Conservation (phyloP, 371 early-diverging fungal genomes). For the Umbelopsis sp. region DNA sequence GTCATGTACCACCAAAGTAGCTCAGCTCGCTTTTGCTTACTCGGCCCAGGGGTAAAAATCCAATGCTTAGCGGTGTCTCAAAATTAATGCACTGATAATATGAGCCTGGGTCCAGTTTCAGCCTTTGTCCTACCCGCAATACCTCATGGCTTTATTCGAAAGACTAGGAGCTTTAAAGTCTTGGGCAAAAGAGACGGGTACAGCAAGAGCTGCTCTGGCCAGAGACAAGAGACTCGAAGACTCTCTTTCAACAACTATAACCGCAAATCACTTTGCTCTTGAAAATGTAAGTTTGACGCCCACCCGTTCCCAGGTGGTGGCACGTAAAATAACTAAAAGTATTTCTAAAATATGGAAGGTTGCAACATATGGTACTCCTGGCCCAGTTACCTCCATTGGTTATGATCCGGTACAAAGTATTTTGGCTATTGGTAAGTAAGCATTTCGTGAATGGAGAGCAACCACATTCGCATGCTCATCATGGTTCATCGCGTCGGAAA, state of each 20-base stretch:
- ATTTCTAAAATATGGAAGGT: conserved; percentile 35
- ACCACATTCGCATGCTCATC: not conserved
- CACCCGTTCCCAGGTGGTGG: not conserved
- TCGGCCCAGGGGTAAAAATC: no score
- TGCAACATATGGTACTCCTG: conserved; percentile 55
- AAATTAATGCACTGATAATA: not conserved
- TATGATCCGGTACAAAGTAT: conserved; percentile 60
- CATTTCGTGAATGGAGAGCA: not conserved
- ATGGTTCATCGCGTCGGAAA: not conserved
- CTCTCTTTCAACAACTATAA: conserved; percentile 35
- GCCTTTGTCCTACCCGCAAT: conserved; percentile 1
- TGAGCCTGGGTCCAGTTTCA: not conserved
- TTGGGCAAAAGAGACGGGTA: conserved; percentile 43
- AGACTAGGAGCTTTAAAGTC: conserved; percentile 10
- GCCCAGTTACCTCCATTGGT: conserved; percentile 46
- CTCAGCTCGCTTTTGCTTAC: no score
- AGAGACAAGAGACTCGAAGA: conserved; percentile 48
- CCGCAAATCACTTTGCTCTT: conserved; percentile 27
- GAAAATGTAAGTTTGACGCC: conserved; percentile 19
- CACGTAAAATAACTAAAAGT: not conserved
- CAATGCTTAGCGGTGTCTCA: no score
- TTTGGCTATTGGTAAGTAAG: conserved; percentile 55
- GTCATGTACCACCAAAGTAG: no score
- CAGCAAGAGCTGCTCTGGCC: conserved; percentile 36
- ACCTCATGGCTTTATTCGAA: conserved; percentile 17